Base-by-base conservation (phyloP, 768 basidiomycete genomes). In the Naematelia encephala region DNA sequence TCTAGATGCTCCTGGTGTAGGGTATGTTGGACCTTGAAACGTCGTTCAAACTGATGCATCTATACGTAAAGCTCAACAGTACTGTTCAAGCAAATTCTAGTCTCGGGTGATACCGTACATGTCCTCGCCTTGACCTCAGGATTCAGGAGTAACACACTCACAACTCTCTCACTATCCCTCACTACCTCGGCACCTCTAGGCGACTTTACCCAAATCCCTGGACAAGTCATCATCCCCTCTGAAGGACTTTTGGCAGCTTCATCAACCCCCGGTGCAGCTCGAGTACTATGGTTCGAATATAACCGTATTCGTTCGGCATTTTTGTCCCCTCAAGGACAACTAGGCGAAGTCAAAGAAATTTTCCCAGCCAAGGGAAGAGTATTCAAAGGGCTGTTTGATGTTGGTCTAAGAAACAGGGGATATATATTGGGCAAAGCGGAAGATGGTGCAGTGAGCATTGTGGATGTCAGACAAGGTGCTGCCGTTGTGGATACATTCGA, bases 1-100 rank as follows among this genome's bases (percentile, higher is more conserved):
- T 1, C 91, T 89, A 87, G 81, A 80, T n/a, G 81, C 85, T 22
- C 80, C 80, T 13, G 87, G 88, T 69, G 82, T 85, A 50, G 82
- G 81, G 89, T 90, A 68, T 1, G n/a, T n/a, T n/a, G n/a, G n/a
- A n/a, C n/a, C n/a, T n/a, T n/a, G n/a, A n/a, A n/a, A n/a, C n/a
- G n/a, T n/a, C n/a, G n/a, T n/a, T n/a, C n/a, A n/a, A n/a, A n/a
- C n/a, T n/a, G n/a, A n/a, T n/a, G n/a, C n/a, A n/a, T n/a, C n/a
- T n/a, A n/a, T n/a, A n/a, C n/a, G 1, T 5, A 5, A 63, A 91
- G 90, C 19, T 85, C 85, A 1, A 80, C 84, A 4, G 80, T 85
- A 4, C 78, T 88, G 26, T 85, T 86, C 73, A 83, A 86, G 4
- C 82, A 85, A 58, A 73, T 94, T 10, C 73, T 85, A 5, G 62